Base-by-base conservation (phyloP, 202 grass and related monocot species). In the Brachypodium distachyon region DNA sequence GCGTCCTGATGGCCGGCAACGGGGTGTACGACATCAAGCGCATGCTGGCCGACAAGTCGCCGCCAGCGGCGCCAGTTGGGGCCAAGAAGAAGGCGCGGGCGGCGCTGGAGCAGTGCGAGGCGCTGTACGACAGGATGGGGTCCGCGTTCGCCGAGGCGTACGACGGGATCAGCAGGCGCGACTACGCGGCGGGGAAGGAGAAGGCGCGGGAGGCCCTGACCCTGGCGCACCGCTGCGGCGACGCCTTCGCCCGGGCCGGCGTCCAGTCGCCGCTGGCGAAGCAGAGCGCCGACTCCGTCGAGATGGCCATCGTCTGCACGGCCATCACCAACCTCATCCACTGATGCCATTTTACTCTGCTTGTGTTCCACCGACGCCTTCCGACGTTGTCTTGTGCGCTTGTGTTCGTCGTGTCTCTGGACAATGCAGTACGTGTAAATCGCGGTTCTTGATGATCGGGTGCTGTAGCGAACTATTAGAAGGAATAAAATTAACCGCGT, bases 81-180 rank as follows among this genome's bases (percentile, higher is more conserved):
- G 18, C 18, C 7, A 29, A 57, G 6, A 4, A 18, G 18, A 8
- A 7, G 57, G 22, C 6, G 49, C 64, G 39, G 1, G 57, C 26
- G 1, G 67, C 51, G 7, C 67, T 87, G 60, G 50, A 49, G 67
- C 67, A 16, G 60, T 87, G 85, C 80, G 4, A 9, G 80, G 4
- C 17, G 19, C 67, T 83, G 16, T 87, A 83, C 74, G 51, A 78
- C 67, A 29, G 36, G 17, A 50, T 37, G 72, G 78, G 9, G 21
- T 9, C 59, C 8, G 72, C 72, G 22, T 86, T 86, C 72, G 78
- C 84, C 3, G 72, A 63, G 64, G 84, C 72, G 0, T 63, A 76
- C 72, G 78, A 86, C 78, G 59, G 17, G 0, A 74, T 87, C 80
- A 72, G 23, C 85, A 16, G 19, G 41, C 85, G 80, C 6, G 33